Evolutionary conservation across 805 yeast genomes (phyloP), one percentile per base, ranked within the genome.

Genomic region (Kluyveromyces dobzhanskii): DNA sequence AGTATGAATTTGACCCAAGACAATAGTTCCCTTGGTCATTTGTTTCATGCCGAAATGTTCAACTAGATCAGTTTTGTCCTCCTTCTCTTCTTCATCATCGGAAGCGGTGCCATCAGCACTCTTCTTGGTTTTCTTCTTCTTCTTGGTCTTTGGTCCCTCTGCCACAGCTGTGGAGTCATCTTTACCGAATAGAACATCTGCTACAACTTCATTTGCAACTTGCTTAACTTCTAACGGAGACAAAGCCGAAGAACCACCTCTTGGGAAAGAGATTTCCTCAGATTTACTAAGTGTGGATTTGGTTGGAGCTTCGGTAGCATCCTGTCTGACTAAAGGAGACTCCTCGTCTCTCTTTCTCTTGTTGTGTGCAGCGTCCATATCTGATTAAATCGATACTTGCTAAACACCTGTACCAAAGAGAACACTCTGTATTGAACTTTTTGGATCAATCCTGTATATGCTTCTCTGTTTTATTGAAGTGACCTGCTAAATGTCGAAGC

Each of bases 241-340:
- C 54, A 92, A 71, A 18, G 78, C 85, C 19, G 90, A 75, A 10
- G 81, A 77, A 37, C 98, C 98, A 51, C 98, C 98, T 76, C 99
- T 83, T 37, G 98, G 98, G 57, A 92, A 92, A 13, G 73, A 57
- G 17, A 59, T 60, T 30, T 63, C 67, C 23, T 65, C 69, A 25
- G 49, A 49, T 35, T 62, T 58, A 25, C 63, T 51, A 17, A 69
- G 44, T 17, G 68, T 51, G 17, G 72, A 64, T 16, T 45, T 46
- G 16, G 50, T 40, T 29, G 70, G 69, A 17, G 59, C 66, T 40
- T 45, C 45, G 3, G 71, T 65, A n/a, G 53, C 49, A 48, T 66
- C 71, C 45, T 63, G 59, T 42, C 69, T 62, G 21, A 56, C 48
- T 30, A 67, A 49, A 34, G 71, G 71, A 31, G 64, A 65, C 48